A percentile compares a stretch with the other conserved stretches of the same genome.
Evolutionary conservation across 2,329 filamentous ascomycete species (phyloP).

Genomic region (Diplodia corticola): DNA sequence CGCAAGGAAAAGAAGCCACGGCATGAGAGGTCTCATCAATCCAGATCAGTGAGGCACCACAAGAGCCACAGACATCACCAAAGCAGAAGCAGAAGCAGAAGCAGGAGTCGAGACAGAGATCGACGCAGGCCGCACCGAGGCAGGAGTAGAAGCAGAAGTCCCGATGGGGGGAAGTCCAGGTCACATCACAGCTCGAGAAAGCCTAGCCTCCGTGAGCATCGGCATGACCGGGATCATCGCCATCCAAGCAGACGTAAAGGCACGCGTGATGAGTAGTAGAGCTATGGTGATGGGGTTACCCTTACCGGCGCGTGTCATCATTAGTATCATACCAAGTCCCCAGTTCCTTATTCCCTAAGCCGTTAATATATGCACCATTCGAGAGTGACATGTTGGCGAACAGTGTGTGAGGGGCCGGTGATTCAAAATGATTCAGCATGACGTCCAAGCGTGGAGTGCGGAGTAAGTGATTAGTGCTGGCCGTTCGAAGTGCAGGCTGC

Average conservation of each 20-base stretch:
- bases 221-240: neutral
- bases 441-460: neutral
- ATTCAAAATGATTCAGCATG: neutral
- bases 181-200: neutral
- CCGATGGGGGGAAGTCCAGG: neutral
- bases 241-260: neutral
- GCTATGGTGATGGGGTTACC: neutral
- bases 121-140: neutral
- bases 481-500: neutral
- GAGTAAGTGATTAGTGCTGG: neutral
- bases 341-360: neutral
- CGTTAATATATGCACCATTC: neutral
- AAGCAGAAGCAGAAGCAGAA: conserved; percentile 16
- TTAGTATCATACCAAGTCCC: too few species aligned
- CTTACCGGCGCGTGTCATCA: neutral
- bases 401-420: neutral
- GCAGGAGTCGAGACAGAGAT: conserved; percentile 3
- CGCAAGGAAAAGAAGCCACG: neutral
- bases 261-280: neutral
- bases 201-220: neutral
- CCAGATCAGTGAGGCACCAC: conserved; percentile 25
- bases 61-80: conserved; percentile 4
- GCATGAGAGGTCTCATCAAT: conserved; percentile 24
- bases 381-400: too few species aligned
- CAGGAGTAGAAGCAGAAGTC: conserved; percentile 9